Conservation (phyloP, 768 basidiomycete genomes). For the Galerina sulciceps region DNA sequence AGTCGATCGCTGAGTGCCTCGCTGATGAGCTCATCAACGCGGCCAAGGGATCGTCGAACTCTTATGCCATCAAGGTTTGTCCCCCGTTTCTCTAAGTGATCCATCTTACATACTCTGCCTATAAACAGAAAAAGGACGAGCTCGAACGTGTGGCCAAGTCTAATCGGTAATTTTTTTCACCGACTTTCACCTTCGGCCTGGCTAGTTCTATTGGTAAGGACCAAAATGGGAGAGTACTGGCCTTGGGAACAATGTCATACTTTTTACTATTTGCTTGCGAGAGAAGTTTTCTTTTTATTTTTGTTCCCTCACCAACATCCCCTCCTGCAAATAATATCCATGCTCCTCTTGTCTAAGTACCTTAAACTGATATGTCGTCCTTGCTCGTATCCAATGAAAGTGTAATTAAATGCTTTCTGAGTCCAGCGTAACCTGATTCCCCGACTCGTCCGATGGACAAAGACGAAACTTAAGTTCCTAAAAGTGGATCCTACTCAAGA, state of each 20-base stretch:
- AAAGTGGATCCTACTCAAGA: no score
- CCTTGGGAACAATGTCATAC: conserved; percentile 18
- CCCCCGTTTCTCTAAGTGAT: not conserved
- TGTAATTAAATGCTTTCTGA: no score
- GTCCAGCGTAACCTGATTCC: no score
- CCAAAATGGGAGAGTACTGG: conserved; percentile 23
- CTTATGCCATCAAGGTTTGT: conserved; percentile 96
- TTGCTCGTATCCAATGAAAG: conserved; percentile 8
- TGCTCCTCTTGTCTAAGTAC: conserved; percentile 24
- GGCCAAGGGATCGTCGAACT: conserved; percentile 99
- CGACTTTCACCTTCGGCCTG: conserved; percentile 22
- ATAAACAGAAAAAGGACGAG: conserved; percentile 92
- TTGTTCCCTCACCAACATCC: conserved; percentile 23
- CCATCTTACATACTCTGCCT: not conserved
- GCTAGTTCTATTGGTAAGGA: conserved; percentile 26
- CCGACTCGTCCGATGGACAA: no score
- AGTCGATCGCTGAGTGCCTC: conserved; percentile 98
- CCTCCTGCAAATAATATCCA: conserved; percentile 14
- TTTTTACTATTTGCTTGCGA: conserved; percentile 21
- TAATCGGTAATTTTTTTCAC: conserved; percentile 80
- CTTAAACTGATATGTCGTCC: conserved; percentile 24
- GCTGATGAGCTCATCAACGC: conserved; percentile 99
- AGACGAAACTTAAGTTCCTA: no score
- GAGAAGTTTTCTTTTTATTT: conserved; percentile 17
- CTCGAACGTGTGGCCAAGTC: conserved; percentile 99